phyloP scores from a whole-genome alignment of 2,329 filamentous ascomycete species.

The Clonostachys rhizophaga region DNA sequence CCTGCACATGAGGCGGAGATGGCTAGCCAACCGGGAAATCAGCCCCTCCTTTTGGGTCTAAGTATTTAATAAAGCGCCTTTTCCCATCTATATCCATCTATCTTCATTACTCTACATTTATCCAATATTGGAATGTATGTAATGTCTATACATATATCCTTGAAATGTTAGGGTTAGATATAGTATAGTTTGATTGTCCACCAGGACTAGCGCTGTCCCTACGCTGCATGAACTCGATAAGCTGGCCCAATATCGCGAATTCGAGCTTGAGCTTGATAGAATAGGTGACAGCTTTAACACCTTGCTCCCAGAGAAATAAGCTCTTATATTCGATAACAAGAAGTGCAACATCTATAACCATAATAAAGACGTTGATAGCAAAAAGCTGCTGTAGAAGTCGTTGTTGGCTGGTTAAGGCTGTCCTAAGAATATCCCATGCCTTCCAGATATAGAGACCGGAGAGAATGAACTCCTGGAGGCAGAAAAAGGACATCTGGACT shows the following conservation, averaged over 20 bases:
- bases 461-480: constrained; percentile 43
- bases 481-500: constrained; percentile 47
- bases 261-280: constrained; percentile 30
- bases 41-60: no score
- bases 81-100: no score
- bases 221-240: constrained; percentile 1
- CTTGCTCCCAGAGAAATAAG: constrained; percentile 12
- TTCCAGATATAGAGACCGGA: constrained; percentile 44
- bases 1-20: no score
- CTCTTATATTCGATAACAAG: constrained; percentile 14
- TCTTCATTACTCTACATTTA: no score
- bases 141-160: no score
- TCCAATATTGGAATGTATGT: no score
- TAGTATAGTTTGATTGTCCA: no score
- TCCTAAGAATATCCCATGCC: constrained; percentile 33
- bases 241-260: constrained; percentile 25
- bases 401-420: background rate
- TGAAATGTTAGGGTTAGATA: no score
- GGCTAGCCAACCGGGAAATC: no score
- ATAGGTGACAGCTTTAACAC: constrained; percentile 19
- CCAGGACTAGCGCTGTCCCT: no score
- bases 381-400: constrained; percentile 21
- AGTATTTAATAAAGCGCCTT: no score
- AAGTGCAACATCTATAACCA: constrained; percentile 28
- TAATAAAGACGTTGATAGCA: constrained; percentile 28